Evolutionary conservation across 225 moss, liverwort and hornwort genomes (phyloP).

Genomic region (Anthoceros angustus): DNA sequence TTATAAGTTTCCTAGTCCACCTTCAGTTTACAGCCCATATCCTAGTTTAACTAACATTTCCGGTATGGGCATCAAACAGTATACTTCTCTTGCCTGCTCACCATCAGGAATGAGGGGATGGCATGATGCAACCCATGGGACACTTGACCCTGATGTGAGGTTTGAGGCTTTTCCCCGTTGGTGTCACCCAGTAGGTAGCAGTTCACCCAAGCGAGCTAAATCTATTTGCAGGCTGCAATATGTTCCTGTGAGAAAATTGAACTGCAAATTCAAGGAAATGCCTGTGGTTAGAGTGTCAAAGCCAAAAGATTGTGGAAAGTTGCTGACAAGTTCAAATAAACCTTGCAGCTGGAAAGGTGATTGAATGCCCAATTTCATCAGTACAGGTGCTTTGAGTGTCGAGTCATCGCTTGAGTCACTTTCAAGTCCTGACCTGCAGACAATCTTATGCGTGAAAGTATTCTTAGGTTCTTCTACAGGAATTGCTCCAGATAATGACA

Average conservation of each 20-base stretch:
- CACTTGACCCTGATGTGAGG: background rate
- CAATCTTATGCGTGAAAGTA: background rate
- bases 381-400: background rate
- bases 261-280: background rate
- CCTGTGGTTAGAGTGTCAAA: background rate
- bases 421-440: background rate
- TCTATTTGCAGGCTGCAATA: background rate
- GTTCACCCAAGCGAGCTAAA: background rate
- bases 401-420: background rate
- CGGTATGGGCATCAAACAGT: background rate
- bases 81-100: background rate
- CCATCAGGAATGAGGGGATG: background rate
- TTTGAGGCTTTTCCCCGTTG: background rate
- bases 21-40: background rate
- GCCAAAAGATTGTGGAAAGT: background rate
- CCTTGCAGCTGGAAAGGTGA: background rate
- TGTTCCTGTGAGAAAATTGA: background rate
- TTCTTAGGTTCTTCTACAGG: background rate
- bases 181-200: background rate
- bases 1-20: background rate
- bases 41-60: background rate
- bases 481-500: background rate
- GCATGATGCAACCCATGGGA: background rate
- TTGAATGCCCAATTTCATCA: background rate
- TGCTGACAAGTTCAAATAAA: background rate